These are phyloP conservation scores for Polyporus tsugae DNA, from an alignment of 1,284 basidiomycete genomes.

Conservation along the genomic window DNA sequence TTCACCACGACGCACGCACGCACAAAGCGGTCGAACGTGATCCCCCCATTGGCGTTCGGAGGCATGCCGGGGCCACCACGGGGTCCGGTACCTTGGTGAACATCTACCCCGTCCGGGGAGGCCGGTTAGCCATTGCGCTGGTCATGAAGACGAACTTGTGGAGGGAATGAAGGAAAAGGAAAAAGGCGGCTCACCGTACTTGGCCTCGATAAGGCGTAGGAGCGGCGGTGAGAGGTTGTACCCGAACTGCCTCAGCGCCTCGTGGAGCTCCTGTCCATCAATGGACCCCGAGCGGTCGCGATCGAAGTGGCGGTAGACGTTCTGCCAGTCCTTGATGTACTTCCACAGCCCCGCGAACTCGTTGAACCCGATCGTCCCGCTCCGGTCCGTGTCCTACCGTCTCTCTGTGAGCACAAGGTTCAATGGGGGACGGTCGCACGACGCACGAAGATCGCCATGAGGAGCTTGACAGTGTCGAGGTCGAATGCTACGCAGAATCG, in stretches of 20 bases:
- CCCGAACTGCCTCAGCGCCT: conserved; percentile 76
- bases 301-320: conserved; percentile 82
- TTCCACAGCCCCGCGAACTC: conserved; percentile 85
- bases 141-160: background rate
- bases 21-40: conserved; percentile 85
- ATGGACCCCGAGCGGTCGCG: conserved; percentile 79
- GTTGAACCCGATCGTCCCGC: conserved; percentile 79
- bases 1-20: conserved; percentile 84
- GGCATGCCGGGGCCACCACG: conserved; percentile 41
- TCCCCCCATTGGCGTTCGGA: conserved; percentile 50
- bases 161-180: conserved; percentile 4
- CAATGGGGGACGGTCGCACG: background rate
- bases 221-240: conserved; percentile 72
- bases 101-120: conserved; percentile 52
- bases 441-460: conserved; percentile 83
- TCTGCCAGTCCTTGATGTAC: conserved; percentile 87
- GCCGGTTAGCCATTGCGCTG: conserved; percentile 19
- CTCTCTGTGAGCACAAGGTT: background rate
- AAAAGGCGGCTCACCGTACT: conserved; percentile 62
- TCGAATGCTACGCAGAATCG: conserved; percentile 67
- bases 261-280: conserved; percentile 67
- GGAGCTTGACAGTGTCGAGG: conserved; percentile 82
- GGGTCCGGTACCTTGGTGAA: conserved; percentile 57
- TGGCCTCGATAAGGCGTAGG: conserved; percentile 66
- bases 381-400: conserved; percentile 70